phyloP scores from a whole-genome alignment of 805 yeast genomes.

The Teunomyces gatunensis region DNA sequence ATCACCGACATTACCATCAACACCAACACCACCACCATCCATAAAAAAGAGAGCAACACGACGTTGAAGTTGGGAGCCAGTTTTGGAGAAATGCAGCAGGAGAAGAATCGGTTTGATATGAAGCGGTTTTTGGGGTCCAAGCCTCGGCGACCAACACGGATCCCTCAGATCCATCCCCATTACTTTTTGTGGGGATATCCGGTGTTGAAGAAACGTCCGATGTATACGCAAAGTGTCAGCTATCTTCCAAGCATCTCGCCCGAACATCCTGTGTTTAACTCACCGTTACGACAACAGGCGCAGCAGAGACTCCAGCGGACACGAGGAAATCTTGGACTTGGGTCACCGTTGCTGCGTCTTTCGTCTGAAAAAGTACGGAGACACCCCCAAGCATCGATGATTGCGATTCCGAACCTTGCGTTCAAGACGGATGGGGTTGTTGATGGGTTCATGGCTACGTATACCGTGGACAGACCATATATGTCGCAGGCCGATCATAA shows the following conservation, averaged over 20 bases:
- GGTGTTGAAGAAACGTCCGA: conserved; percentile 12
- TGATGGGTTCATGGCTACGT: neutral
- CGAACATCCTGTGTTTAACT: conserved; percentile 29
- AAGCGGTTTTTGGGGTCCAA: conserved; percentile 2
- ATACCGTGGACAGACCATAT: neutral
- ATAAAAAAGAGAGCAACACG: neutral
- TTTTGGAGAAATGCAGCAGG: neutral
- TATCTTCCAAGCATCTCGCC: conserved; percentile 29
- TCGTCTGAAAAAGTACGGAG: neutral
- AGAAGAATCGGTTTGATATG: neutral
- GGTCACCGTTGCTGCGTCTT: neutral
- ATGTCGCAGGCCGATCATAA: conserved; percentile 24
- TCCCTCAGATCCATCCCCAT: conserved; percentile 25
- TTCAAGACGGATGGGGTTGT: neutral
- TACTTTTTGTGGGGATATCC: conserved; percentile 21
- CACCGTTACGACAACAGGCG: conserved; percentile 13
- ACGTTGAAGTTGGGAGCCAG: neutral
- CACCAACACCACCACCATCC: neutral
- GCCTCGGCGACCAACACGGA: conserved; percentile 12
- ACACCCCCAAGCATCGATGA: neutral
- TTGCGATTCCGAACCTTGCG: neutral
- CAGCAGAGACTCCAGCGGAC: neutral
- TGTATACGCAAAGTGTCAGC: conserved; percentile 16
- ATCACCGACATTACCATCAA: neutral
- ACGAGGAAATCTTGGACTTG: neutral